phyloP scores from a whole-genome alignment of 2,329 filamentous ascomycete species.

The Fusarium falciforme region DNA sequence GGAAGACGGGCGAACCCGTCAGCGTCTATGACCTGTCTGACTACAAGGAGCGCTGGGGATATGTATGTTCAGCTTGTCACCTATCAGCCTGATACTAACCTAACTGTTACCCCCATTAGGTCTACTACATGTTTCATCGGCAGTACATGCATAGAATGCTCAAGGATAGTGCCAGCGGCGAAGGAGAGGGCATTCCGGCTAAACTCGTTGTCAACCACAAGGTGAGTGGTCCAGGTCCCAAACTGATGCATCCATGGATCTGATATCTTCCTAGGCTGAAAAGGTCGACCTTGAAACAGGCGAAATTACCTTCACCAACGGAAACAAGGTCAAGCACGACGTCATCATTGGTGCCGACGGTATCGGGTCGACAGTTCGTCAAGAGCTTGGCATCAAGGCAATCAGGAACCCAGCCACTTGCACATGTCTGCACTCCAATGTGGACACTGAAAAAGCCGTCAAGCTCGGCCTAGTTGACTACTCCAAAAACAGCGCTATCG shows the following conservation, averaged over 20 bases:
- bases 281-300: conserved; percentile 5
- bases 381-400: conserved; percentile 2
- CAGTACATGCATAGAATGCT: conserved; percentile 17
- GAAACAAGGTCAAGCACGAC: conserved; percentile 3
- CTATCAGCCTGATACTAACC: neutral
- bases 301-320: conserved; percentile 1
- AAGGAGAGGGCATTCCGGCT: neutral
- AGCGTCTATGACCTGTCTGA: conserved; percentile 19
- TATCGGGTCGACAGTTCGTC: conserved; percentile 13
- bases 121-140: conserved; percentile 20
- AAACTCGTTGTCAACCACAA: conserved; percentile 12
- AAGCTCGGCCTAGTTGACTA: conserved; percentile 12
- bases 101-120: neutral
- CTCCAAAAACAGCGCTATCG: conserved; percentile 57
- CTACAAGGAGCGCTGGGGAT: conserved; percentile 5
- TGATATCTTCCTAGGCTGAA: neutral
- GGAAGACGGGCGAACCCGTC: conserved; percentile 3
- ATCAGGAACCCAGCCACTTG: conserved; percentile 4
- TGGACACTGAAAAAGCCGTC: conserved; percentile 10
- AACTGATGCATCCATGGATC: neutral
- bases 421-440: conserved; percentile 18
- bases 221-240: neutral
- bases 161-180: conserved; percentile 1
- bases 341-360: conserved; percentile 17
- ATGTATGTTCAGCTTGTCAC: neutral